phyloP scores from a whole-genome alignment of 106 monocot species.

The Acorus gramineus region DNA sequence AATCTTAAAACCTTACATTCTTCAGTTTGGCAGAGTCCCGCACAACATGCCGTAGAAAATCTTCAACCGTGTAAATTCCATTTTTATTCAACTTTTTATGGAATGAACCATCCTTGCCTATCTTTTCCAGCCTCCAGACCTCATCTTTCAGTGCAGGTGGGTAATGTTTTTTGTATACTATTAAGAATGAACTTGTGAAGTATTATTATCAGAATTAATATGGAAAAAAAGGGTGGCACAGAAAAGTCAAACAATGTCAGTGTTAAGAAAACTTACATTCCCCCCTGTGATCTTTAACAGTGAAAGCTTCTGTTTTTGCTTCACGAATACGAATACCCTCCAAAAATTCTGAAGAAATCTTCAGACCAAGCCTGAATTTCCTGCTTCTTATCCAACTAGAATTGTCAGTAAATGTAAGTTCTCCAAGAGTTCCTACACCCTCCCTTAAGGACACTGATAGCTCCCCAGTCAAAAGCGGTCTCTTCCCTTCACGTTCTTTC shows the following conservation, averaged over 20 bases:
- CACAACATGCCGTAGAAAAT: slow-evolving; percentile 23
- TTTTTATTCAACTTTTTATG: slow-evolving; percentile 15
- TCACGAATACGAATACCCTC: slow-evolving; percentile 27
- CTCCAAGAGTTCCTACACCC: slow-evolving; percentile 38
- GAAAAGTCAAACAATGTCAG: not conserved
- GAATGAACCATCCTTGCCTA: slow-evolving; percentile 22
- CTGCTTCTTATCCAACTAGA: slow-evolving; percentile 40
- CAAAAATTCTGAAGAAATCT: slow-evolving; percentile 24
- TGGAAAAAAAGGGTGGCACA: not conserved
- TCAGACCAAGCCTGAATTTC: slow-evolving; percentile 39
- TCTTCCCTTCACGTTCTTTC: slow-evolving; percentile 39
- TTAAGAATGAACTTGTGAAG: no score
- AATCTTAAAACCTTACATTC: slow-evolving; percentile 2
- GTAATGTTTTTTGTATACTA: slow-evolving; percentile 37
- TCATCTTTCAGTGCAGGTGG: slow-evolving; percentile 28
- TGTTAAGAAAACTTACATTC: slow-evolving; percentile 37
- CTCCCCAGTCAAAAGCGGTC: slow-evolving; percentile 38
- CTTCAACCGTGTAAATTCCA: slow-evolving; percentile 11
- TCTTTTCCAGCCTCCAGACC: slow-evolving; percentile 29
- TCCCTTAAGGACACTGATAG: slow-evolving; percentile 25
- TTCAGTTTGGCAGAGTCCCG: slow-evolving; percentile 17
- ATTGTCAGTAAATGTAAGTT: slow-evolving; percentile 38
- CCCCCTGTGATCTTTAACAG: slow-evolving; percentile 40
- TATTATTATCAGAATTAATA: not conserved
- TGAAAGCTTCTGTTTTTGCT: slow-evolving; percentile 39